Conservation (phyloP, 148 eudicot species). For the Rhododendron ovatum region DNA sequence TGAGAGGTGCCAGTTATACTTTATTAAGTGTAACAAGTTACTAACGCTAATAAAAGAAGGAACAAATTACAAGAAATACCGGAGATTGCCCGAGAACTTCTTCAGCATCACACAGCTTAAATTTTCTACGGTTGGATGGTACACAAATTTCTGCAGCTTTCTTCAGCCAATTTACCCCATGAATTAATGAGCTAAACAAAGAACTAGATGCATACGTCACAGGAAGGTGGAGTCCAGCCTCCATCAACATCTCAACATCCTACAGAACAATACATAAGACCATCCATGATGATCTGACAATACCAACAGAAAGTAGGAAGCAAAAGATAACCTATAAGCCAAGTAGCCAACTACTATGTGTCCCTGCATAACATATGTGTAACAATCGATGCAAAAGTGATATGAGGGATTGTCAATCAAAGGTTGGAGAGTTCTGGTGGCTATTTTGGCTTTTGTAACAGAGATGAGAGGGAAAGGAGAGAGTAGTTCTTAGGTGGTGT, state of each 20-base stretch:
- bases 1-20: neutral
- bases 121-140: constrained; percentile 34
- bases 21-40: neutral
- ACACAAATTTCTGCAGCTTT: constrained; percentile 49
- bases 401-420: neutral
- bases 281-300: neutral
- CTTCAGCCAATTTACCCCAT: constrained; percentile 72
- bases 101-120: constrained; percentile 57
- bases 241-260: constrained; percentile 64
- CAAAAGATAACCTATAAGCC: neutral
- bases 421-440: neutral
- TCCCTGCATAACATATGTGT: neutral
- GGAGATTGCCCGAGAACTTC: constrained; percentile 47
- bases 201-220: constrained; percentile 26
- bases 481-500: neutral
- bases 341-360: neutral
- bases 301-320: neutral
- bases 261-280: constrained; percentile 18
- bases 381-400: neutral
- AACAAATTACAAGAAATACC: constrained; percentile 34
- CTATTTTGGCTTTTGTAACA: neutral
- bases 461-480: neutral
- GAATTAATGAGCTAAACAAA: constrained; percentile 46
- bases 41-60: neutral
- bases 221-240: constrained; percentile 46